A percentile compares a stretch with the other conserved stretches of the same genome.
phyloP scores from a whole-genome alignment of 352 stramenopile genomes.

The Pythium rhizo-oryzae region DNA sequence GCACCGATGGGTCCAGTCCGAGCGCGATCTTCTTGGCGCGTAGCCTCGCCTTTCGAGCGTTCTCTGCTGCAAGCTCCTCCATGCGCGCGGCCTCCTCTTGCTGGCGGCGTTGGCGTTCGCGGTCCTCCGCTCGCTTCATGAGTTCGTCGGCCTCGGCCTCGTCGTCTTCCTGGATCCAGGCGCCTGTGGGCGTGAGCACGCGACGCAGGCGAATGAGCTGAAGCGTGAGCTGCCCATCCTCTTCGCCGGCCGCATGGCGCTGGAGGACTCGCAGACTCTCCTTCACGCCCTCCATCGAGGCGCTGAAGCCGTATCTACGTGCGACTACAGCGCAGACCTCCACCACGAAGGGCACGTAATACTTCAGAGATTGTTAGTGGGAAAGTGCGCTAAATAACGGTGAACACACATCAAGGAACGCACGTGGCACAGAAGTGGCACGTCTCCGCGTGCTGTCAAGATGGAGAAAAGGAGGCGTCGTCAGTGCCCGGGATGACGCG shows the following conservation, averaged over 20 bases:
- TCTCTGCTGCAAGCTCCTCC: conserved; percentile 40
- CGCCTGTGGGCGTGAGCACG: conserved; percentile 49
- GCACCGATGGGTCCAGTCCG: conserved; percentile 50
- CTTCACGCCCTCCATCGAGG: conserved; percentile 47
- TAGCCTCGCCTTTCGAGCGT: conserved; percentile 41
- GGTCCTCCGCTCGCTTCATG: conserved; percentile 33
- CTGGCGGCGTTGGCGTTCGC: conserved; percentile 26
- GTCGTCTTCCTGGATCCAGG: conserved; percentile 57
- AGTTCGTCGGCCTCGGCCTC: conserved; percentile 48
- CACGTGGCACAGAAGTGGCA: conserved; percentile 49
- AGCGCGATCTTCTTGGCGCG: conserved; percentile 65
- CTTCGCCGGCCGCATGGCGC: conserved; percentile 31
- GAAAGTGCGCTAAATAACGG: too few species aligned
- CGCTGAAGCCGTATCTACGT: conserved; percentile 48
- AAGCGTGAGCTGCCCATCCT: conserved; percentile 40
- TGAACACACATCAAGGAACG: background rate
- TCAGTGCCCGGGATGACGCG: too few species aligned
- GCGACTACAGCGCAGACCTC: conserved; percentile 46
- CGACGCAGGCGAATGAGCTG: conserved; percentile 52
- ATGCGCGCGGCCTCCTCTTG: conserved; percentile 38
- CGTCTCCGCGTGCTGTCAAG: conserved; percentile 41
- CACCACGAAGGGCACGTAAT: conserved; percentile 50
- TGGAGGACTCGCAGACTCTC: conserved; percentile 49
- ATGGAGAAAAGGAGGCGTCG: too few species aligned
- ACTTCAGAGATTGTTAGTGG: conserved; percentile 23